These are phyloP conservation scores for Phlyctochytrium planicorne DNA, from an alignment of 192 early-diverging fungal species.

Conservation along the genomic window DNA sequence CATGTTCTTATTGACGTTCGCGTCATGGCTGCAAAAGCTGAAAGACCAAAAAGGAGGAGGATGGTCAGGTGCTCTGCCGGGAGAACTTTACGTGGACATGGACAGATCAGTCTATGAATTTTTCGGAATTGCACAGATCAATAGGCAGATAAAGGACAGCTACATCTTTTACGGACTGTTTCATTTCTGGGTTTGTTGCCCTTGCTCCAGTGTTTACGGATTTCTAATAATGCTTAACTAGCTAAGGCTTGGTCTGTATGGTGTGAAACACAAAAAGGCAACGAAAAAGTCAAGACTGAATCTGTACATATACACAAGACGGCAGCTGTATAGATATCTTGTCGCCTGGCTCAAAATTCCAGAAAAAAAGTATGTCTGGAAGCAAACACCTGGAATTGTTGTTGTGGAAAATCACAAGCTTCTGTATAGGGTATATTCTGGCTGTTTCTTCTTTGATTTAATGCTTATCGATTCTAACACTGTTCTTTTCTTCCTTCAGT, in stretches of 20 bases:
- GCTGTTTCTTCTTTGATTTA: not conserved
- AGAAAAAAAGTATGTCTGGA: slow-evolving; percentile 3
- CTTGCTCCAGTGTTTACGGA: no score
- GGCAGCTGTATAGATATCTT: not conserved
- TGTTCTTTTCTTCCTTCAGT: not conserved
- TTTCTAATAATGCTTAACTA: no score
- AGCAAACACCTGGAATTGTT: slow-evolving; percentile 1
- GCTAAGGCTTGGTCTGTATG: not conserved
- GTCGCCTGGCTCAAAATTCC: not conserved
- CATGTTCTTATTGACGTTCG: not conserved
- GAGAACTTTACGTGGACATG: slow-evolving; percentile 6
- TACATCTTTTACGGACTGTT: not conserved
- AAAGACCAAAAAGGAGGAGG: not conserved
- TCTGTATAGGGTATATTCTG: not conserved
- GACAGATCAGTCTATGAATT: not conserved
- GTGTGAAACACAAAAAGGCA: not conserved
- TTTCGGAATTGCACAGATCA: not conserved
- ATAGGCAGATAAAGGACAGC: not conserved
- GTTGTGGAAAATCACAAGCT: not conserved
- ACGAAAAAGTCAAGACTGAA: not conserved
- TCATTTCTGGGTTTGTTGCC: not conserved
- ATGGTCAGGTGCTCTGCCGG: not conserved
- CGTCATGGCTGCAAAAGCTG: slow-evolving; percentile 2
- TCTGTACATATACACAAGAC: not conserved
- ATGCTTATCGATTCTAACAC: not conserved